Evolutionary conservation across 108 stramenopile genomes (phyloP).

Genomic region (Pseudonitzschia delicatissima): DNA sequence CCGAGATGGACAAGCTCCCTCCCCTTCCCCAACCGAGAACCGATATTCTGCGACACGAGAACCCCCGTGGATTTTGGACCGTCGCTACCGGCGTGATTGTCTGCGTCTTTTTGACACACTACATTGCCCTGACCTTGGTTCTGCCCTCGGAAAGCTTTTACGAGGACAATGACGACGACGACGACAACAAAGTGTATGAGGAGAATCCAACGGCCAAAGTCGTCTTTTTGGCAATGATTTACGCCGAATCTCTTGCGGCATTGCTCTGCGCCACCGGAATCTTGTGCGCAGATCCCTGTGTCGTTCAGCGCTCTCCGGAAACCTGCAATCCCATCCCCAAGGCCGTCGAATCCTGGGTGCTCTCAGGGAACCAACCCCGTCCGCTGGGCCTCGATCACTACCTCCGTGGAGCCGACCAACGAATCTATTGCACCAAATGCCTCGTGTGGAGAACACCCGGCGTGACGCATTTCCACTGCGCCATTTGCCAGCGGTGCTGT

Average conservation of each 20-base stretch:
- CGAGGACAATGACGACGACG: background rate
- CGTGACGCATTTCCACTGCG: conserved; percentile 21
- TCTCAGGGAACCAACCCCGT: too few species aligned
- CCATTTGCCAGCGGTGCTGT: conserved; percentile 29
- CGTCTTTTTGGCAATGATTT: conserved; percentile 1
- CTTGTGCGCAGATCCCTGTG: conserved; percentile 21
- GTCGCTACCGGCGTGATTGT: background rate
- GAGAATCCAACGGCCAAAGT: background rate
- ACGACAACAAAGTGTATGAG: background rate
- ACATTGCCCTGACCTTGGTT: background rate
- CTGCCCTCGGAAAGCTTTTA: background rate
- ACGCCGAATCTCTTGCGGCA: conserved; percentile 2
- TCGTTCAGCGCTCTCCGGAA: conserved; percentile 15
- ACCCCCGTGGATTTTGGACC: background rate
- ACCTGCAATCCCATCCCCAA: conserved; percentile 28
- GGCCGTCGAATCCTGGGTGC: conserved; percentile 13
- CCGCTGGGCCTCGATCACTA: background rate
- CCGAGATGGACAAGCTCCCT: background rate
- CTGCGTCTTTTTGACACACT: conserved; percentile 1
- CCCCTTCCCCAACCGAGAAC: background rate
- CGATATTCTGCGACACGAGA: background rate
- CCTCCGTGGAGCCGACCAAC: background rate
- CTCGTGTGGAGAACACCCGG: conserved; percentile 21
- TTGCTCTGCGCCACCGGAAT: conserved; percentile 1
- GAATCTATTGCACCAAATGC: conserved; percentile 25